Conservation (phyloP, 139 green algal species). For the Bryopsis sp. region DNA sequence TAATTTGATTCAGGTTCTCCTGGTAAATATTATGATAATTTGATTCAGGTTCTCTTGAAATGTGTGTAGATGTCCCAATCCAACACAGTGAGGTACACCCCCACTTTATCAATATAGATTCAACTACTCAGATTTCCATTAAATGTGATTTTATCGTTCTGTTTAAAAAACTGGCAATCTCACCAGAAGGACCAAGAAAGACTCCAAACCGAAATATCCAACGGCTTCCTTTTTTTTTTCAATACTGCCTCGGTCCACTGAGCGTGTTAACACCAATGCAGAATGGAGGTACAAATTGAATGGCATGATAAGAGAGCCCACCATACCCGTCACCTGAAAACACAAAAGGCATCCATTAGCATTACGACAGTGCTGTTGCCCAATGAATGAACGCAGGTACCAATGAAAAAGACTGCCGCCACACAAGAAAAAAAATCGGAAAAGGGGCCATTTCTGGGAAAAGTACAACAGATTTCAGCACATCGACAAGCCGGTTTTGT, state of each 20-base stretch:
- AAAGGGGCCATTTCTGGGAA: background rate
- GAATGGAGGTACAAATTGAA: too few relatives aligned
- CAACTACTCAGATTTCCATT: too few relatives aligned
- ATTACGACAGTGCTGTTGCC: background rate
- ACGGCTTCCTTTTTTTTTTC: slow-evolving; percentile 2
- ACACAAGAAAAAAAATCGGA: background rate
- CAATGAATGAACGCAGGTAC: background rate
- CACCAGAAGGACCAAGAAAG: background rate
- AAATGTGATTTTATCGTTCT: too few relatives aligned
- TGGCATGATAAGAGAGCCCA: too few relatives aligned
- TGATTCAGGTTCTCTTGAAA: too few relatives aligned
- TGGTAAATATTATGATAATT: too few relatives aligned
- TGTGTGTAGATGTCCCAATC: too few relatives aligned
- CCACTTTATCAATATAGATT: too few relatives aligned
- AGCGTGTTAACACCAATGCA: too few relatives aligned
- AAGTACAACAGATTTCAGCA: background rate
- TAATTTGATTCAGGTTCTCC: too few relatives aligned
- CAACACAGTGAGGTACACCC: too few relatives aligned
- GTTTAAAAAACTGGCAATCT: slow-evolving; percentile 1
- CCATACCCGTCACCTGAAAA: background rate
- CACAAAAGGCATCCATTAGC: background rate
- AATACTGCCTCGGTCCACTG: background rate
- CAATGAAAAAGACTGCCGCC: background rate
- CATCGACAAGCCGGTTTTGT: background rate
- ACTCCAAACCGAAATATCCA: background rate